These are phyloP conservation scores for Kondoa subrosea DNA, from an alignment of 768 basidiomycete genomes.

Conservation along the genomic window DNA sequence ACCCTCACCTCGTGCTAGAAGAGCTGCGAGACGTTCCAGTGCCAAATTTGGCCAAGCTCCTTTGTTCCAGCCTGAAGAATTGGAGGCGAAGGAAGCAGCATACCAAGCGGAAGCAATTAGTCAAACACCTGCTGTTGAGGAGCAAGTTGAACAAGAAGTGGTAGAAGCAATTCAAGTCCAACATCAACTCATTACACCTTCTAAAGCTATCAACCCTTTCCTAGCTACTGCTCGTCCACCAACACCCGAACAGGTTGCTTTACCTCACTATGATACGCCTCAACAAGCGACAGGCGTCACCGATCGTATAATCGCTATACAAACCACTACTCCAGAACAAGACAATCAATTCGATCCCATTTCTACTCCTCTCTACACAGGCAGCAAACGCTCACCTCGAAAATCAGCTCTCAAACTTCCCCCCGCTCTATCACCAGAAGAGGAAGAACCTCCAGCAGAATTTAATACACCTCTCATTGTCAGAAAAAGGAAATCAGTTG, in stretches of 20 bases:
- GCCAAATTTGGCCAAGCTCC: background rate
- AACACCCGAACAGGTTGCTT: background rate
- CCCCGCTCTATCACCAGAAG: background rate
- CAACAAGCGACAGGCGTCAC: too few species aligned
- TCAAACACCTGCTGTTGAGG: background rate
- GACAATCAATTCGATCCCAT: background rate
- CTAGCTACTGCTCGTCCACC: background rate
- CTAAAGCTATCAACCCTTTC: background rate
- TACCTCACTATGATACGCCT: background rate
- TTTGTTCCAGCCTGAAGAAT: background rate
- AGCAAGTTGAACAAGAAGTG: background rate
- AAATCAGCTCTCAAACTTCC: conserved; percentile 6
- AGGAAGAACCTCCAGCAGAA: background rate
- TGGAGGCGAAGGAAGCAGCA: background rate
- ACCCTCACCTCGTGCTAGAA: background rate
- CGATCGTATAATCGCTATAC: background rate
- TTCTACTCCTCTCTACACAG: background rate
- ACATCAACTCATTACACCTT: background rate
- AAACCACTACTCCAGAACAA: background rate
- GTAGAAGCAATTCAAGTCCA: background rate
- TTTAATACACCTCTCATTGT: background rate
- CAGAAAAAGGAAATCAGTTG: background rate
- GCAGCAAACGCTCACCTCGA: conserved; percentile 3
- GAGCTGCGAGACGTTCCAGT: background rate
- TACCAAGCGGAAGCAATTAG: background rate